These are phyloP conservation scores for Malassezia psittaci DNA, from an alignment of 1,284 basidiomycete genomes.

Conservation along the genomic window DNA sequence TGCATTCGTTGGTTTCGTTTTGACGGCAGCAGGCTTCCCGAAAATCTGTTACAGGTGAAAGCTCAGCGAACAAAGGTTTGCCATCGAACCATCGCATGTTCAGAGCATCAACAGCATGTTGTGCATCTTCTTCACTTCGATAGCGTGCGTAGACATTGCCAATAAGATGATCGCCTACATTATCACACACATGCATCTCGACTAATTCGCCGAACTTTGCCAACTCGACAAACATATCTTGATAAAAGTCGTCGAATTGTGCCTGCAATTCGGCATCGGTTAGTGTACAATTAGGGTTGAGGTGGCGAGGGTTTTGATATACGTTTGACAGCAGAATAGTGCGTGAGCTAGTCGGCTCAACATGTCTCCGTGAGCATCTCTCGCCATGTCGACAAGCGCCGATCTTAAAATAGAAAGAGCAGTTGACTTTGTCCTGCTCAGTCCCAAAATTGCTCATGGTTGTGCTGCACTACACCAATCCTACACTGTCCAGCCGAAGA, in stretches of 20 bases:
- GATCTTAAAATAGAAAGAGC: slow-evolving; percentile 94
- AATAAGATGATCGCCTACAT: slow-evolving; percentile 95
- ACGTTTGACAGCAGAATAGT: slow-evolving; percentile 97
- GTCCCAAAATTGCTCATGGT: slow-evolving; percentile 20
- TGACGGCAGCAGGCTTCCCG: slow-evolving; percentile 97
- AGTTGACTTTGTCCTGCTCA: slow-evolving; percentile 86
- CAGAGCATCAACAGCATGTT: slow-evolving; percentile 78
- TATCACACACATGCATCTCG: slow-evolving; percentile 94
- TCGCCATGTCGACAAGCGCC: slow-evolving; percentile 93
- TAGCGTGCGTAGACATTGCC: slow-evolving; percentile 98
- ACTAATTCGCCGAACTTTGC: slow-evolving; percentile 88
- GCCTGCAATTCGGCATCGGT: slow-evolving; percentile 72
- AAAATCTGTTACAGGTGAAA: slow-evolving; percentile 97
- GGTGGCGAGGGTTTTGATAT: slow-evolving; percentile 89
- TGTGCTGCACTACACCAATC: background rate
- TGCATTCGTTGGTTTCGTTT: slow-evolving; percentile 58
- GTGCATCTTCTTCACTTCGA: slow-evolving; percentile 96
- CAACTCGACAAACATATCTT: slow-evolving; percentile 66
- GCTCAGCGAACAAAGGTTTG: slow-evolving; percentile 90
- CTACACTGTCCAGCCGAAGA: background rate
- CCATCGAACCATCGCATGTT: slow-evolving; percentile 98
- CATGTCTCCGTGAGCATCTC: slow-evolving; percentile 91
- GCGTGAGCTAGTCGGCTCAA: slow-evolving; percentile 90
- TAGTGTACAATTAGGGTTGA: slow-evolving; percentile 68
- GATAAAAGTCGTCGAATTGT: slow-evolving; percentile 93